Base-by-base conservation (phyloP, 2,329 filamentous ascomycete species). In the Epichloe sibirici region DNA sequence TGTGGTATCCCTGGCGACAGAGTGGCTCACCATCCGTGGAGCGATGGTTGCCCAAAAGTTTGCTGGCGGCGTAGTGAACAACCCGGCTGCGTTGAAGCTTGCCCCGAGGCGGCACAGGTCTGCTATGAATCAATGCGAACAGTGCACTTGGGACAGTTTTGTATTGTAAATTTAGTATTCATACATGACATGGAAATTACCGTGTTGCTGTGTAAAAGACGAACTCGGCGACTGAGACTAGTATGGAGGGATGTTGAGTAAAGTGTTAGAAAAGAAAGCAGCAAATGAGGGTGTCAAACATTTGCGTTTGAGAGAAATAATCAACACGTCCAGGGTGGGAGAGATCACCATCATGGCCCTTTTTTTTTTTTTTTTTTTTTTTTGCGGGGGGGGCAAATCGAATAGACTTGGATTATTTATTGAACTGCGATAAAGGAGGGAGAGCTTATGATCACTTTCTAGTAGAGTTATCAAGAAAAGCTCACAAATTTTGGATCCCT, bases 401-500 rank as follows among this genome's bases (percentile, higher is more conserved):
- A 38, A 39, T 25, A 35, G 38, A 28, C 9, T 5, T 5, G 21
- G 21, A 23, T 48, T 35, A 12, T 17, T 48, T 42, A 15, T 17
- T 21, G 2, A 37, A 23, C n/a, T 21, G 28, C 28, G n/a, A 31
- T 15, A 39, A 21, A 45, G 21, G 12, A 34, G 23, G 17, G 7
- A 23, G 15, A 15, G 13, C 38, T 7, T 17, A 13, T 21, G 7
- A 48, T 31, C 23, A 17, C 23, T 8, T n/a, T 21, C 3, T 28
- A 25, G 11, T 38, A 25, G 13, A 34, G 11, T 39, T 6, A 15
- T 67, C 57, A 72, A 45, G 70, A 72, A 70, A 97, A 97, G 65
- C 88, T 94, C 55, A 97, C 90, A 65, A 95, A 95, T 74, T 96
- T 96, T 56, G 90, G 90, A 73, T 97, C 91, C 65, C 83, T 79